Evolutionary conservation across 148 eudicot genomes (phyloP), one percentile per base, ranked within the genome.

Genomic region (Fagopyrum homotropicum): DNA sequence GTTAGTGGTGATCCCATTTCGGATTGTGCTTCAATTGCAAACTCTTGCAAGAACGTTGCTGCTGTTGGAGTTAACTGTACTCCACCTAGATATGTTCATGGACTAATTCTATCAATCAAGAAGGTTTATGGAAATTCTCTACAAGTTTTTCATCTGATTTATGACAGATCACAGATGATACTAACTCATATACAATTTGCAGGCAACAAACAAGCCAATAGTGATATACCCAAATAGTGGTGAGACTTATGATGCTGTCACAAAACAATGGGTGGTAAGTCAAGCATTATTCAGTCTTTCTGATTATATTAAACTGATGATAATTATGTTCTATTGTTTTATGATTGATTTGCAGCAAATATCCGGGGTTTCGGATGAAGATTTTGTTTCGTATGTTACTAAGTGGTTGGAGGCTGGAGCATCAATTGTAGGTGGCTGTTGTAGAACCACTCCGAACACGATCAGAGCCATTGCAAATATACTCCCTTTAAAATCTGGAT

Each of bases 391-490:
- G n/a, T 87, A 88, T 47, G 89, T 91, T 4, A 79, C 81, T 78
- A 82, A 85, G 77, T 91, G 96, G 93, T 56, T 74, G 11, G 89
- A 89, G 35, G 85, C 84, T 12, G 96, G 96, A 55, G 93, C 93
- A 15, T 79, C 88, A 2, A 84, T 91, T 16, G 76, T 91, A 16
- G 97, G 97, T 11, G 97, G 97, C 8, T 91, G 97, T 61, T 91
- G 97, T 78, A 84, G 93, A 72, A 91, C 97, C 5, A 87, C 97
- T 48, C 97, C 97, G 5, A 83, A 83, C 19, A 89, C 97, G 15
- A 83, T 91, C 43, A 85, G 84, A 79, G 93, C 89, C 14, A 89
- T 91, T 2, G 80, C 88, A 5, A 81, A 77, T 76, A 12, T 1
- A 43, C 46, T 66, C 15, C 7, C 8, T 63, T 5, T 1, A 9